phyloP scores from a whole-genome alignment of 768 basidiomycete genomes.

The Dacryopinax primogenitus region DNA sequence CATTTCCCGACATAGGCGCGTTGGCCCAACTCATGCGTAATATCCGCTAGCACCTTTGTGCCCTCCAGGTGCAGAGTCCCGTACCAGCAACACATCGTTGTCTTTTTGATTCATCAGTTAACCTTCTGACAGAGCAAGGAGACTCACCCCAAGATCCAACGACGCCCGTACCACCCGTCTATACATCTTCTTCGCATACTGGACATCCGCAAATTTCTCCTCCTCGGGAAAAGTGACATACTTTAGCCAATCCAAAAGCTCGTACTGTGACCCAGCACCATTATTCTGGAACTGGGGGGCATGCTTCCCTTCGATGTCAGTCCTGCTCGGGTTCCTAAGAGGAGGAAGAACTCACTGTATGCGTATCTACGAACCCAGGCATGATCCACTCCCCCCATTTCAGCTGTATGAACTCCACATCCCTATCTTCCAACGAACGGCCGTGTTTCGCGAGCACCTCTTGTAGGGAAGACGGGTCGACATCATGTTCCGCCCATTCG shows the following conservation, averaged over 20 bases:
- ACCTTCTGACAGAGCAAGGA: neutral
- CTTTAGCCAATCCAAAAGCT: constrained; percentile 80
- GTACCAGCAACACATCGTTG: constrained; percentile 90
- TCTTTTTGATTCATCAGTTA: constrained; percentile 35
- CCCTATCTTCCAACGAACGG: constrained; percentile 24
- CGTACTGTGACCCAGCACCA: constrained; percentile 68
- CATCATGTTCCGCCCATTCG: constrained; percentile 56
- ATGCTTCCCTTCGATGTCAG: constrained; percentile 36
- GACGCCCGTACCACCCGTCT: constrained; percentile 54
- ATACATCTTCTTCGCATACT: constrained; percentile 61
- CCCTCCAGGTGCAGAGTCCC: constrained; percentile 68
- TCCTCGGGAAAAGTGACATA: constrained; percentile 83
- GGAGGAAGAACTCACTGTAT: constrained; percentile 42
- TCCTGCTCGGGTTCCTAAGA: neutral
- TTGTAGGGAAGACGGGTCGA: constrained; percentile 34
- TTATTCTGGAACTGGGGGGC: constrained; percentile 69
- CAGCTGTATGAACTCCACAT: constrained; percentile 30
- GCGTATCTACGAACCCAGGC: constrained; percentile 86
- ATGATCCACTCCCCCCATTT: constrained; percentile 49
- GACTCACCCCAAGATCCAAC: constrained; percentile 61
- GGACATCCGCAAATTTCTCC: constrained; percentile 51
- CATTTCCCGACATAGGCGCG: constrained; percentile 86
- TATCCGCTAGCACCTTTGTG: constrained; percentile 68
- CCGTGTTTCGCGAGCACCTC: constrained; percentile 43
- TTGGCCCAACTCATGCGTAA: constrained; percentile 56